Evolutionary conservation across 352 stramenopile genomes (phyloP).

Genomic region (Phytopythium kandeliae): DNA sequence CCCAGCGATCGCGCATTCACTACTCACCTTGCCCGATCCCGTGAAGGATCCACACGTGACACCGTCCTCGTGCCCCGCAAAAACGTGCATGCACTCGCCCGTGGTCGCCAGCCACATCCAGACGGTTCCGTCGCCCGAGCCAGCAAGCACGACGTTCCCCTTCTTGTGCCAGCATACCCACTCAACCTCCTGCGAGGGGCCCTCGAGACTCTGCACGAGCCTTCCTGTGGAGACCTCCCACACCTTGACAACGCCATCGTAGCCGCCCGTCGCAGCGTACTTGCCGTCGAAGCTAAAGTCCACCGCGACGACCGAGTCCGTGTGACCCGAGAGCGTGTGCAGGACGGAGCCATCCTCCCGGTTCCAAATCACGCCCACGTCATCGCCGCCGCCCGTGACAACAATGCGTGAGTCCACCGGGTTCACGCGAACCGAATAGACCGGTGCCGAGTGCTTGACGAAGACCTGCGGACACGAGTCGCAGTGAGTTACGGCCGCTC

Average conservation of each 20-base stretch:
- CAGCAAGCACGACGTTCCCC: slow-evolving; percentile 86
- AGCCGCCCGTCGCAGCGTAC: slow-evolving; percentile 81
- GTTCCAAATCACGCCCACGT: slow-evolving; percentile 85
- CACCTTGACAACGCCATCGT: slow-evolving; percentile 85
- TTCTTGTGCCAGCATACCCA: slow-evolving; percentile 91
- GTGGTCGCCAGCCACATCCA: slow-evolving; percentile 93
- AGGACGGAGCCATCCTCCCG: slow-evolving; percentile 72
- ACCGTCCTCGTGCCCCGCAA: slow-evolving; percentile 94
- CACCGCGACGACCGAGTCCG: slow-evolving; percentile 78
- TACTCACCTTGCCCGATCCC: slow-evolving; percentile 87
- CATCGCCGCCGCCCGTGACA: slow-evolving; percentile 77
- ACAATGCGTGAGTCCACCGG: slow-evolving; percentile 76
- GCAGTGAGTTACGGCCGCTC: not conserved
- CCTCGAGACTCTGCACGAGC: slow-evolving; percentile 80
- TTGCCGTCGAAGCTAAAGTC: slow-evolving; percentile 87
- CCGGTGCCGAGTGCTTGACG: slow-evolving; percentile 63
- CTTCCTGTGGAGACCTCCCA: slow-evolving; percentile 83
- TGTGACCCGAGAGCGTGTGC: slow-evolving; percentile 72
- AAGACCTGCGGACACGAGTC: slow-evolving; percentile 40
- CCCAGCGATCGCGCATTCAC: not conserved
- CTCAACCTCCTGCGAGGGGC: slow-evolving; percentile 87
- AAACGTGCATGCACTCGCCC: slow-evolving; percentile 97
- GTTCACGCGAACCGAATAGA: slow-evolving; percentile 83
- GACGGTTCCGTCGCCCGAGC: slow-evolving; percentile 84
- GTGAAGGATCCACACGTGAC: slow-evolving; percentile 95